Evolutionary conservation across 73 alveolate genomes (phyloP).

Genomic region (Paramecium sexaurelia): DNA sequence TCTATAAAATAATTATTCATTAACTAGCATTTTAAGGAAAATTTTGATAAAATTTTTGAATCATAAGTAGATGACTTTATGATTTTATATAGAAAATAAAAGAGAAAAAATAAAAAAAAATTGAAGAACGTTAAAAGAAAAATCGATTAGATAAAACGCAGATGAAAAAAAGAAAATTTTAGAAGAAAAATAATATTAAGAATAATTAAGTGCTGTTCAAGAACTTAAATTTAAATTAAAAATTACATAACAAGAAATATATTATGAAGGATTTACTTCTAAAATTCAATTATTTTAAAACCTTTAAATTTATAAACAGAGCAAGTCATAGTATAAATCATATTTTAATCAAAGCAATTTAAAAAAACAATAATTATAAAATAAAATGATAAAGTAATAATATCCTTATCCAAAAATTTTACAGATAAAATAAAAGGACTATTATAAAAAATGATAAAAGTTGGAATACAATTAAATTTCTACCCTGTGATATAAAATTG

Average conservation of each 20-base stretch:
- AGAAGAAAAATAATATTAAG: conserved; percentile 70
- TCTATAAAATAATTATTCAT: neutral
- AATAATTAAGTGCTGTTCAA: conserved; percentile 67
- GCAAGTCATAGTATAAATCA: neutral
- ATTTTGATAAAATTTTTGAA: conserved; percentile 15
- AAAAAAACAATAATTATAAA: neutral
- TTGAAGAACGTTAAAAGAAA: conserved; percentile 68
- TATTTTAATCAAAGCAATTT: neutral
- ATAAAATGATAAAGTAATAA: neutral
- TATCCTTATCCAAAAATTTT: neutral
- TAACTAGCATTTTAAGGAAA: neutral
- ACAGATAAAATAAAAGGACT: conserved; percentile 16
- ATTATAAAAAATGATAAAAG: neutral
- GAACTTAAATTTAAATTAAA: conserved; percentile 60
- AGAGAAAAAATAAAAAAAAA: conserved; percentile 67
- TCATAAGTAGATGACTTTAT: conserved; percentile 62
- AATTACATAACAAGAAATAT: conserved; percentile 60
- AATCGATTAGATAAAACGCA: conserved; percentile 69
- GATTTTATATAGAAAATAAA: conserved; percentile 61
- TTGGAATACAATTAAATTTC: too few species aligned
- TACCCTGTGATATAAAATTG: neutral
- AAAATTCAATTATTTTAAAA: conserved; percentile 33
- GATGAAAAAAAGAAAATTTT: conserved; percentile 68
- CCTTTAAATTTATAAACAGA: conserved; percentile 7
- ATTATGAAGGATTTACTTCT: conserved; percentile 66